phyloP scores from a whole-genome alignment of 192 early-diverging fungal genomes.

The Linnemannia exigua region DNA sequence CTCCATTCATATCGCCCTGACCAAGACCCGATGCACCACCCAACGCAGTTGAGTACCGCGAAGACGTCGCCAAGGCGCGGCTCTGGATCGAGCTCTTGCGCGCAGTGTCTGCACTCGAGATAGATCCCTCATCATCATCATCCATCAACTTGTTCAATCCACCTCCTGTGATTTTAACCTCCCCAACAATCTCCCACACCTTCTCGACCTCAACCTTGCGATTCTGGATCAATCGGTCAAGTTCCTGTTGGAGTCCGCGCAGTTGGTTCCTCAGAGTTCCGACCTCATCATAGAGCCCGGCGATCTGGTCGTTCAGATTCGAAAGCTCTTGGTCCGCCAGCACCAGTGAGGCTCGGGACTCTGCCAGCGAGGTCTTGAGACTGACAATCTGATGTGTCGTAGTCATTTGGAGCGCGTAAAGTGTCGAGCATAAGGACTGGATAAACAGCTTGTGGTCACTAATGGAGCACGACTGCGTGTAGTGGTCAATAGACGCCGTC shows the following conservation, averaged over 20 bases:
- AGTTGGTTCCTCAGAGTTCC: constrained; percentile 62
- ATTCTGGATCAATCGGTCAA: constrained; percentile 62
- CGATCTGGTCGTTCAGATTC: constrained; percentile 57
- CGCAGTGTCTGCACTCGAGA: constrained; percentile 34
- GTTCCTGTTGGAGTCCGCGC: constrained; percentile 58
- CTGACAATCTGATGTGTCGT: constrained; percentile 47
- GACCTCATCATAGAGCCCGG: constrained; percentile 60
- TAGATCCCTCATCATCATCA: constrained; percentile 40
- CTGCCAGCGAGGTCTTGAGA: constrained; percentile 50
- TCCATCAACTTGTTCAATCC: constrained; percentile 14
- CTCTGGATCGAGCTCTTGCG: constrained; percentile 35
- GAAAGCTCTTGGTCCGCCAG: constrained; percentile 60
- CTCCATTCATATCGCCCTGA: not conserved
- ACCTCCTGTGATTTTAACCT: constrained; percentile 50
- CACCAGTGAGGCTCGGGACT: constrained; percentile 56
- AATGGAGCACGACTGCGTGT: constrained; percentile 50
- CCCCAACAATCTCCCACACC: constrained; percentile 68
- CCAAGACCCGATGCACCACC: not conserved
- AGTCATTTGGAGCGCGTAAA: constrained; percentile 59
- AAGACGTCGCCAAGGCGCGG: constrained; percentile 23
- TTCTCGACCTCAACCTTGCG: constrained; percentile 65
- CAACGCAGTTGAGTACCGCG: constrained; percentile 29
- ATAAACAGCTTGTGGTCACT: constrained; percentile 57
- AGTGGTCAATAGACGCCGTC: constrained; percentile 51
- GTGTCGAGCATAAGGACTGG: constrained; percentile 56